Evolutionary conservation across 371 early-diverging fungal genomes (phyloP), one percentile per base, ranked within the genome.

Genomic region (Apophysomyces ossiformis): DNA sequence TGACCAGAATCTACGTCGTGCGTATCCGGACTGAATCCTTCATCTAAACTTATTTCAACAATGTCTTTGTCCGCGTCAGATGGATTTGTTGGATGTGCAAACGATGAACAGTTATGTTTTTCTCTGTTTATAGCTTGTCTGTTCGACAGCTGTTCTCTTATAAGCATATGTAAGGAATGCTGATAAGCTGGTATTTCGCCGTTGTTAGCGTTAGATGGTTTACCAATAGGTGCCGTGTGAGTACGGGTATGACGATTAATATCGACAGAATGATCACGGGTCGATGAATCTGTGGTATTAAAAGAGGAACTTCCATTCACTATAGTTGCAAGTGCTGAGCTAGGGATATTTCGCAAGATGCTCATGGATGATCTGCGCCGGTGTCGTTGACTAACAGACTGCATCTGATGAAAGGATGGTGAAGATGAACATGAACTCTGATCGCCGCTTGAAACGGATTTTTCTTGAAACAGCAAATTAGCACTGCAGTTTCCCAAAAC

Each of bases 41-140:
- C 58, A 54, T 75, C 71, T 54, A 75, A 56, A 50, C 66, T 61
- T n/a, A 81, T 81, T 50, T 77, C 81, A 12, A 70, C 65, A 0
- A 81, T 74, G 47, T 81, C 81, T n/a, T 67, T 73, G 57, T 81
- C 81, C 41, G 66, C 67, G 57, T 81, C 81, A 11, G 12, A 47
- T 12, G 61, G 60, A 18, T 39, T 61, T 5, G 11, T 38, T 41
- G 39, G 54, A 26, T 18, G 36, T 21, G 67, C 68, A 15, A 59
- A 21, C n/a, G 59, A 46, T 1, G 64, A 58, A 15, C 65, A 61
- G 13, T 69, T 69, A 3, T 66, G 69, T 56, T 67, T 67, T 26
- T 71, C 69, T 7, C 58, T 61, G 32, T 39, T 61, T 6, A 61
- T 38, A 21, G 61, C 69, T 18, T 61, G 69, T 57, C 64, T 70